Conservation (phyloP, 1,139 yeast species). For the Taphrina deformans region DNA sequence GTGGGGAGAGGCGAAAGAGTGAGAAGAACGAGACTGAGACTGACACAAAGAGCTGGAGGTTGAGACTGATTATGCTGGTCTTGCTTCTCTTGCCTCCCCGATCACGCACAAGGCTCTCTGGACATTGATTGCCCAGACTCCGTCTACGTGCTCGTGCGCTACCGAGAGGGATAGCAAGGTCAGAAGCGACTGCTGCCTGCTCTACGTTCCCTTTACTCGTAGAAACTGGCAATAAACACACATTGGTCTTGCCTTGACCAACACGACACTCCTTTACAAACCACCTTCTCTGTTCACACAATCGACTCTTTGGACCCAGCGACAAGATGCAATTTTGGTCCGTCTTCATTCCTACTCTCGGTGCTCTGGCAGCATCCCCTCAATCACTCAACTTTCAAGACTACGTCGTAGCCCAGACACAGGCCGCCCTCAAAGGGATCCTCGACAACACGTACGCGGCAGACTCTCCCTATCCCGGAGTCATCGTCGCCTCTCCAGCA, state of each 20-base stretch:
- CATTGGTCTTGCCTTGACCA: neutral
- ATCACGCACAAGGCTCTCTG: no score
- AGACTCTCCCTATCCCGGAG: constrained; percentile 14
- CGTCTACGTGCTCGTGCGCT: no score
- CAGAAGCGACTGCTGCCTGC: no score
- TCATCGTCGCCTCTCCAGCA: constrained; percentile 32
- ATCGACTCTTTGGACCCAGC: no score
- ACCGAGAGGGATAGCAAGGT: no score
- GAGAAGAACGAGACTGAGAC: no score
- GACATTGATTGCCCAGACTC: neutral
- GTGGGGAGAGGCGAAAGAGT: no score
- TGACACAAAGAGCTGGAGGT: no score
- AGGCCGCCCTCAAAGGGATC: constrained; percentile 24
- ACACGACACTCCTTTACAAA: neutral
- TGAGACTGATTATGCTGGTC: no score
- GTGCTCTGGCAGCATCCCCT: constrained; percentile 11
- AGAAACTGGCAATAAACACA: no score
- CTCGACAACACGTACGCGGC: constrained; percentile 10
- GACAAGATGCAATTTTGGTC: constrained; percentile 2
- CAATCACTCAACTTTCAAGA: constrained; percentile 8
- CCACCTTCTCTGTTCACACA: neutral
- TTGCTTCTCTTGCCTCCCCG: no score
- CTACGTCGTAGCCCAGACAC: constrained; percentile 25
- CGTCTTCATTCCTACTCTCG: neutral
- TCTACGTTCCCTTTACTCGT: no score